Evolutionary conservation across 257 asterid genomes (phyloP), one percentile per base, ranked within the genome.

Genomic region (Osmanthus fragrans): DNA sequence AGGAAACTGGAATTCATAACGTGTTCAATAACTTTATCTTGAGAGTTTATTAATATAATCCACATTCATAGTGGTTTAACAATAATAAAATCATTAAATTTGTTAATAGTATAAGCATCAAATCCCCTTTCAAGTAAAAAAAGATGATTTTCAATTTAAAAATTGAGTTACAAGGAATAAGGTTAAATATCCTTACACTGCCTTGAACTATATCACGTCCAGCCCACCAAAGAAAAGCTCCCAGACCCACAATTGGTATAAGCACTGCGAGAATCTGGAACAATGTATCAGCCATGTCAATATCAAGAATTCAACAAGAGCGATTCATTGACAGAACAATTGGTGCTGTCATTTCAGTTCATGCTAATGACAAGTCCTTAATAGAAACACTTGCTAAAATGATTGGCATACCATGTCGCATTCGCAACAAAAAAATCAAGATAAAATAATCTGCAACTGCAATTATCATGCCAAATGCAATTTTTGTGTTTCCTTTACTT

Each of bases 201-300:
- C 96, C 58, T 89, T 89, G 97, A 81, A 93, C 85, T 40, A 95
- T 95, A 78, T 93, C 99, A 76, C 93, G 88, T 74, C 98, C 89
- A 16, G 97, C 97, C 99, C 99, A 95, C 98, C 97, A 95, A 6
- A 95, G 80, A 84, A 95, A 95, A 60, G 97, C 97, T 80, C 94
- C 98, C 63, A 95, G 84, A 8, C 98, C 98, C 54, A 92, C 88
- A 79, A 95, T 86, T 69, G 99, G 98, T 30, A 93, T 83, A 60
- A 95, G 85, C 76, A 91, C 96, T 54, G 90, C 97, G 80, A 93
- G 83, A 71, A 95, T 85, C 99, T 95, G 96, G 72, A 77, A 66
- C 40, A 49, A 79, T 47, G 66, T 76, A 80, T 49, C 78, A 78
- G 60, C n/a, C 11, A 76, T 15, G 30, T 83, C 70, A 80, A 66